A percentile compares a stretch with the other conserved stretches of the same genome.
Evolutionary conservation across 139 green algal genomes (phyloP).

Genomic region (Tetraselmis striata): DNA sequence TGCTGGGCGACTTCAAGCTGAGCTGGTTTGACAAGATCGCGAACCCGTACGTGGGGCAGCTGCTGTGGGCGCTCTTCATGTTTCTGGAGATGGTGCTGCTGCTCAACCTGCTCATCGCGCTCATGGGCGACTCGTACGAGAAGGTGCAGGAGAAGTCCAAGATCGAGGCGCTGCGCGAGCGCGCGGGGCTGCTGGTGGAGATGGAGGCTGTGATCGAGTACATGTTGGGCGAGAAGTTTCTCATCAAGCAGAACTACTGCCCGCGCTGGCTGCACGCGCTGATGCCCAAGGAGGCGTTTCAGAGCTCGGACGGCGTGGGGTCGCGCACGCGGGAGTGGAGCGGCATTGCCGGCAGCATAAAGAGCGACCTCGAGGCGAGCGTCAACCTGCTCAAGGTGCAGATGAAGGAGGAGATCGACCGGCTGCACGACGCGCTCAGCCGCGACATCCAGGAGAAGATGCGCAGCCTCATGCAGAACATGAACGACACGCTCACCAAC

Average conservation of each 20-base stretch:
- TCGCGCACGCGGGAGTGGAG: background rate
- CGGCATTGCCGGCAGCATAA: background rate
- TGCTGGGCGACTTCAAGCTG: constrained; percentile 1
- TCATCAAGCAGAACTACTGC: background rate
- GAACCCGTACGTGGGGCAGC: background rate
- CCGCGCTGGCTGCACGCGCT: background rate
- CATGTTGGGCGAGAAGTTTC: background rate
- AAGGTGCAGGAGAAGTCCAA: constrained; percentile 5
- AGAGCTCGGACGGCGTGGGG: background rate
- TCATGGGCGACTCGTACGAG: constrained; percentile 3
- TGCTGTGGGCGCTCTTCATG: background rate
- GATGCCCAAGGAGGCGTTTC: background rate
- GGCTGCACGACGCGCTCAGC: background rate
- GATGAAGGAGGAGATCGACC: background rate
- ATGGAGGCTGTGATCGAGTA: background rate
- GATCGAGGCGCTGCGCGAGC: background rate
- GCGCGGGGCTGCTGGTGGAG: background rate
- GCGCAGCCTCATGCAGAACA: background rate
- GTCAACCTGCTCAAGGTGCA: background rate
- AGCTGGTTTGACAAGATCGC: background rate
- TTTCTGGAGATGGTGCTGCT: background rate
- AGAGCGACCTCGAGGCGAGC: background rate
- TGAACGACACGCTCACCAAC: background rate
- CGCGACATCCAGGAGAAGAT: background rate
- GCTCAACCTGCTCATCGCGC: constrained; percentile 5